These are phyloP conservation scores for Fusarium coffeatum DNA, from an alignment of 2,329 filamentous ascomycete genomes.

Conservation along the genomic window DNA sequence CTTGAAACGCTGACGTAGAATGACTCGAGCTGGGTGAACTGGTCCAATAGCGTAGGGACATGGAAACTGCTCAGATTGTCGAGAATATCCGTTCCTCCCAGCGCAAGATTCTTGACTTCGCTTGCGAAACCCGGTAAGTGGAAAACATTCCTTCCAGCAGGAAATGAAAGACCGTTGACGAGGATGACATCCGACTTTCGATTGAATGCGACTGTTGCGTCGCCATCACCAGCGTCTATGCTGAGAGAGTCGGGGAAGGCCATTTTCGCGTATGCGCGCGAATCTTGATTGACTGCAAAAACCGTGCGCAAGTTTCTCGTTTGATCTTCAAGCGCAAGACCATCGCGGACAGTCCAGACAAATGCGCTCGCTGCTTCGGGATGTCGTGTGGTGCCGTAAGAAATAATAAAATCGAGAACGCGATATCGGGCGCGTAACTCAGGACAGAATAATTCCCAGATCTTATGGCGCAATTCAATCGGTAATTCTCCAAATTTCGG, in stretches of 20 bases:
- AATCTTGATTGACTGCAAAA: conserved; percentile 52
- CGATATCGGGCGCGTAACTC: conserved; percentile 46
- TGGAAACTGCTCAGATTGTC: not conserved
- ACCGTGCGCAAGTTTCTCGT: conserved; percentile 48
- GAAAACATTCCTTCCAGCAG: conserved; percentile 23
- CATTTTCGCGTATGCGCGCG: conserved; percentile 49
- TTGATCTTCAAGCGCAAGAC: conserved; percentile 43
- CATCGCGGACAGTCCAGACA: conserved; percentile 39
- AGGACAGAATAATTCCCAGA: conserved; percentile 51
- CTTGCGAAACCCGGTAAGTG: conserved; percentile 46
- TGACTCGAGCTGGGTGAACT: conserved; percentile 45
- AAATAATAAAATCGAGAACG: conserved; percentile 46
- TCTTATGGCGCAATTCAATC: conserved; percentile 47
- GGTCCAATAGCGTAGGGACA: not conserved
- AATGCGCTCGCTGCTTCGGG: conserved; percentile 6
- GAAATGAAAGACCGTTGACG: conserved; percentile 29
- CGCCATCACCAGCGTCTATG: conserved; percentile 43
- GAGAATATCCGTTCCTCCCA: conserved; percentile 23
- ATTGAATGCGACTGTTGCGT: conserved; percentile 48
- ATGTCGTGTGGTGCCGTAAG: conserved; percentile 18
- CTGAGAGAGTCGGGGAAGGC: conserved; percentile 50
- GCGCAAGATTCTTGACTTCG: conserved; percentile 47
- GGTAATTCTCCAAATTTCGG: conserved; percentile 48
- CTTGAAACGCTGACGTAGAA: conserved; percentile 42
- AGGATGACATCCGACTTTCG: conserved; percentile 49